These are phyloP conservation scores for Colletotrichum lupini DNA, from an alignment of 2,329 filamentous ascomycete genomes.

Conservation along the genomic window DNA sequence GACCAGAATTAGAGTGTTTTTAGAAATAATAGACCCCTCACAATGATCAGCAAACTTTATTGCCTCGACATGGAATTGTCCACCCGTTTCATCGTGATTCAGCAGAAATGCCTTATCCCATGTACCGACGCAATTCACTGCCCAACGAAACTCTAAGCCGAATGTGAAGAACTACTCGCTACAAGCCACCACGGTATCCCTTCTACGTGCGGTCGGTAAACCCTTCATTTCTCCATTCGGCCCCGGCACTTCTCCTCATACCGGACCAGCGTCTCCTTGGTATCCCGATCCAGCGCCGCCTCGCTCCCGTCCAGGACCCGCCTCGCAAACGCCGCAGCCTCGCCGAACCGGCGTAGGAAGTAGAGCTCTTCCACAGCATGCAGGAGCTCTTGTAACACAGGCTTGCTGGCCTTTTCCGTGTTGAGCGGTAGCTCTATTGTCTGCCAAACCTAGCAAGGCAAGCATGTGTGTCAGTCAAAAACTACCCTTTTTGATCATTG, in stretches of 20 bases:
- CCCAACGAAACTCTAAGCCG: too few relatives aligned
- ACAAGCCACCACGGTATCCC: too few relatives aligned
- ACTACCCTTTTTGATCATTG: too few relatives aligned
- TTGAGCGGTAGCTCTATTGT: constrained; percentile 54
- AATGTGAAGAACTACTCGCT: too few relatives aligned
- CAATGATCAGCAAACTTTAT: constrained; percentile 16
- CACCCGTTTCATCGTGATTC: neutral
- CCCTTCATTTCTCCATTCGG: constrained; percentile 37
- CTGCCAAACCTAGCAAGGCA: constrained; percentile 53
- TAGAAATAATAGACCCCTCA: constrained; percentile 22
- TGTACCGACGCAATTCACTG: too few relatives aligned
- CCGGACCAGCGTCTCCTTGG: constrained; percentile 49
- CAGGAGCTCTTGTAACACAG: constrained; percentile 59
- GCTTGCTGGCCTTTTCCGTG: constrained; percentile 51
- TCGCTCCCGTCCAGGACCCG: constrained; percentile 46
- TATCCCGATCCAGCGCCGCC: constrained; percentile 56
- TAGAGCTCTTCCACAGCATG: constrained; percentile 70
- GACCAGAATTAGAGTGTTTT: constrained; percentile 16
- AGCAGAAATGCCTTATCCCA: neutral
- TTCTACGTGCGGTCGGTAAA: too few relatives aligned
- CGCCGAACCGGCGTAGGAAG: constrained; percentile 59
- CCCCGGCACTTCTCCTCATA: constrained; percentile 56
- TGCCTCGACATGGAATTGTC: neutral
- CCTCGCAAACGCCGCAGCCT: constrained; percentile 55
- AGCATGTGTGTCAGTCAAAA: too few relatives aligned